These are phyloP conservation scores for Triticum timopheevii DNA, from an alignment of 176 grass and related monocot genomes.

Conservation along the genomic window DNA sequence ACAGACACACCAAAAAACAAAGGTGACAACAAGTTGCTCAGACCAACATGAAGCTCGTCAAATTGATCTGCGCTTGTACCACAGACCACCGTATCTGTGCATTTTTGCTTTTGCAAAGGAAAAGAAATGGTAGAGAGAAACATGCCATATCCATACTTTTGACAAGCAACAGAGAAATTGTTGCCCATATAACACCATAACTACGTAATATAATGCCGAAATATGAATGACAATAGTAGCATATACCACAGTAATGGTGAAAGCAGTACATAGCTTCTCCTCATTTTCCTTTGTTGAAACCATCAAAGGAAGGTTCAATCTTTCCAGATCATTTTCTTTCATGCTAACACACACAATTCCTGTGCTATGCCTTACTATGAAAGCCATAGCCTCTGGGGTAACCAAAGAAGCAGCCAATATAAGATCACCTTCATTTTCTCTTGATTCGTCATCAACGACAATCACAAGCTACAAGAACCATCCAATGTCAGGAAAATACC, in stretches of 20 bases:
- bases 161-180: background rate
- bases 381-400: conserved; percentile 84
- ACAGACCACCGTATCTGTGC: background rate
- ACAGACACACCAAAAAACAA: background rate
- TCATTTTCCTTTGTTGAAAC: conserved; percentile 84
- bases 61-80: background rate
- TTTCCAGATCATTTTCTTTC: conserved; percentile 83
- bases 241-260: conserved; percentile 93
- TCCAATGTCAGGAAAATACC: conserved; percentile 11
- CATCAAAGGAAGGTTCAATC: conserved; percentile 81
- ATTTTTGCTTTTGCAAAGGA: background rate
- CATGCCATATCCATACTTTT: too few relatives aligned
- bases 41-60: background rate
- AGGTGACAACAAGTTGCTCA: background rate
- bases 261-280: conserved; percentile 78
- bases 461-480: conserved; percentile 71
- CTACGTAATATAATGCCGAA: background rate
- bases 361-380: conserved; percentile 78
- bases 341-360: conserved; percentile 95
- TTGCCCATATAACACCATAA: conserved; percentile 6
- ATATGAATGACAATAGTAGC: conserved; percentile 18
- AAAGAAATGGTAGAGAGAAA: background rate
- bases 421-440: conserved; percentile 93
- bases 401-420: conserved; percentile 81
- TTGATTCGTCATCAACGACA: conserved; percentile 85